Evolutionary conservation across 2,329 filamentous ascomycete species (phyloP).

Genomic region (Hyphodiscus sp.): DNA sequence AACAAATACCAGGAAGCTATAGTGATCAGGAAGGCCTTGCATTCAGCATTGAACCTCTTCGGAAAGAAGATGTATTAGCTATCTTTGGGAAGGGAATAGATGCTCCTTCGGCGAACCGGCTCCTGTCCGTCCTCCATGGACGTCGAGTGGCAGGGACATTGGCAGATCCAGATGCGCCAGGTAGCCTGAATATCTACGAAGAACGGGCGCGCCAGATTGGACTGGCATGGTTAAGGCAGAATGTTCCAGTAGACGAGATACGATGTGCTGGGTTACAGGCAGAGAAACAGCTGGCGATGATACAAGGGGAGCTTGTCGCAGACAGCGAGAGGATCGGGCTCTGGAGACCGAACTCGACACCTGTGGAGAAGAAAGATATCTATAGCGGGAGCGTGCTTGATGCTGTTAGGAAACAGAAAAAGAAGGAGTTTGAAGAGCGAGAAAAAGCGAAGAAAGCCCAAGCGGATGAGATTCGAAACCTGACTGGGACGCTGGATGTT

Average conservation of each 20-base stretch:
- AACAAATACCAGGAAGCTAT: constrained; percentile 52
- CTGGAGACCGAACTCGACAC: constrained; percentile 24
- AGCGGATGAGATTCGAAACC: constrained; percentile 30
- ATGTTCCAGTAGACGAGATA: constrained; percentile 52
- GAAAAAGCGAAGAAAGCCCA: constrained; percentile 34
- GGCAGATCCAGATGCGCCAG: constrained; percentile 46
- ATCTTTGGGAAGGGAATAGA: constrained; percentile 47
- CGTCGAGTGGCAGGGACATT: constrained; percentile 58
- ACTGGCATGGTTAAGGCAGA: constrained; percentile 48
- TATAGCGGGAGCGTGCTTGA: constrained; percentile 55
- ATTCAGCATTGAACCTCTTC: constrained; percentile 46
- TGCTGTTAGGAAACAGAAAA: constrained; percentile 46
- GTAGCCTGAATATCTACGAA: constrained; percentile 10
- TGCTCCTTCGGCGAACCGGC: constrained; percentile 41
- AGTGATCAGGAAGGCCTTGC: constrained; percentile 47
- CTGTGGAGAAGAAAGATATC: constrained; percentile 32
- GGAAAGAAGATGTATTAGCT: constrained; percentile 37
- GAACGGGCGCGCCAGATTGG: constrained; percentile 37
- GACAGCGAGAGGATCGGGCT: constrained; percentile 25
- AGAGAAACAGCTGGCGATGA: constrained; percentile 52
- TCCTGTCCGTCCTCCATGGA: constrained; percentile 55
- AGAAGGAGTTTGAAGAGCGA: constrained; percentile 41
- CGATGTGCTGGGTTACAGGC: constrained; percentile 54
- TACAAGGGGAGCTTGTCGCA: constrained; percentile 37
- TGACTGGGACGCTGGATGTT: constrained; percentile 22